A percentile compares a stretch with the other conserved stretches of the same genome.
These are phyloP conservation scores for Boletus sp. DNA, from an alignment of 1,284 basidiomycete genomes.

Conservation along the genomic window DNA sequence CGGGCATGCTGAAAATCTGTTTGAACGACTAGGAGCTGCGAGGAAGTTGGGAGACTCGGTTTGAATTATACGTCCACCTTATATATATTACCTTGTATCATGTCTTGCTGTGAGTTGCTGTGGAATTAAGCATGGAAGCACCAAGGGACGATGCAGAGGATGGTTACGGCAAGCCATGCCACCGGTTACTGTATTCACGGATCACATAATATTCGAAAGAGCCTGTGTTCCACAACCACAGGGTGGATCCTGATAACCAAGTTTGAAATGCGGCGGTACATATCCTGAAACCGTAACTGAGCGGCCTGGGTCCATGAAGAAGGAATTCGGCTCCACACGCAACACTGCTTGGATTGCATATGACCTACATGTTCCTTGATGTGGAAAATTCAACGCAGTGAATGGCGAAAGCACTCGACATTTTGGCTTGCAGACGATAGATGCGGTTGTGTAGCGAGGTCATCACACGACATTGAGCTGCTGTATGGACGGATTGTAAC, in stretches of 20 bases:
- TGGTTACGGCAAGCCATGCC: constrained; percentile 10
- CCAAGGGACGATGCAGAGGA: constrained; percentile 8
- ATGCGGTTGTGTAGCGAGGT: not conserved
- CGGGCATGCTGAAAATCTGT: constrained; percentile 24
- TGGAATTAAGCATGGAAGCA: constrained; percentile 16
- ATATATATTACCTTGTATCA: constrained; percentile 12
- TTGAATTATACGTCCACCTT: not conserved
- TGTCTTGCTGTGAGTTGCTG: constrained; percentile 25
- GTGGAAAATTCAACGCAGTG: not conserved
- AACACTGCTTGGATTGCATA: not conserved
- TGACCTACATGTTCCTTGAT: not conserved
- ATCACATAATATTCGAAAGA: constrained; percentile 1
- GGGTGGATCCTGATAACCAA: constrained; percentile 17
- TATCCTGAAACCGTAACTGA: not conserved
- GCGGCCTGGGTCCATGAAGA: not conserved
- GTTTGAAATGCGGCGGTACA: not conserved
- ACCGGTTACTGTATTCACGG: not conserved
- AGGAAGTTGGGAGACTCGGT: not conserved
- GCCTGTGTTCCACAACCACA: constrained; percentile 12
- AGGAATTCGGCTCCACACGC: not conserved
- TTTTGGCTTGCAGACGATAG: not conserved
- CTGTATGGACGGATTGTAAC: constrained; percentile 1
- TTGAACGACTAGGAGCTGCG: constrained; percentile 26
- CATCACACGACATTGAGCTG: not conserved
- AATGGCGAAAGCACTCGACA: not conserved